These are phyloP conservation scores for Dothiorella sarmentorum DNA, from an alignment of 2,329 filamentous ascomycete genomes.

Conservation along the genomic window DNA sequence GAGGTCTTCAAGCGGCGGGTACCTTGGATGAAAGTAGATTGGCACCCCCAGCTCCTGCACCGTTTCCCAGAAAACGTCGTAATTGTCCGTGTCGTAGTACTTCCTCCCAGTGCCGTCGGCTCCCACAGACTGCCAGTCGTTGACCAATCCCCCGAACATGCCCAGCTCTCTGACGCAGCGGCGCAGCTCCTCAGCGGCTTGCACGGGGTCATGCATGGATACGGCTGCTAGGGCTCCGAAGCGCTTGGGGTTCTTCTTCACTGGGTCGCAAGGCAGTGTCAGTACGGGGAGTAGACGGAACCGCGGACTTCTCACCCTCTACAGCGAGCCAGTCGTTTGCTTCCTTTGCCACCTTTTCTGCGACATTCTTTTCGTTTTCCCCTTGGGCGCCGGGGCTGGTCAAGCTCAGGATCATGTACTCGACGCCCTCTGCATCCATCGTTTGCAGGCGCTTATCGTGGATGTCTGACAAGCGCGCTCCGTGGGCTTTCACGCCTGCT, in stretches of 20 bases:
- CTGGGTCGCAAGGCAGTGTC: constrained; percentile 25
- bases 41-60: constrained; percentile 33
- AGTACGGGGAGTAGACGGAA: too few relatives aligned
- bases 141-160: constrained; percentile 61
- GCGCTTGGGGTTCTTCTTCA: constrained; percentile 41
- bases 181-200: constrained; percentile 30
- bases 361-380: constrained; percentile 43
- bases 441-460: constrained; percentile 39
- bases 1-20: constrained; percentile 20
- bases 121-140: constrained; percentile 32
- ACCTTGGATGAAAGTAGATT: constrained; percentile 34
- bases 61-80: constrained; percentile 31
- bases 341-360: constrained; percentile 43
- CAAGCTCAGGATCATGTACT: constrained; percentile 48
- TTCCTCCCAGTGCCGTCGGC: constrained; percentile 27
- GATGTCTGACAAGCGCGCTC: constrained; percentile 53
- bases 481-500: constrained; percentile 42
- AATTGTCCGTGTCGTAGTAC: constrained; percentile 32
- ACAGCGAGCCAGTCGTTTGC: constrained; percentile 48
- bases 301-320: constrained; percentile 18
- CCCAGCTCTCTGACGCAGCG: constrained; percentile 41
- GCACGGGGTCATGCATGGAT: constrained; percentile 33
- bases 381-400: constrained; percentile 50
- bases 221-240: constrained; percentile 44
- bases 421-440: constrained; percentile 46